These are phyloP conservation scores for Fragaria vesca DNA, from an alignment of 306 rosid genomes.

Conservation along the genomic window DNA sequence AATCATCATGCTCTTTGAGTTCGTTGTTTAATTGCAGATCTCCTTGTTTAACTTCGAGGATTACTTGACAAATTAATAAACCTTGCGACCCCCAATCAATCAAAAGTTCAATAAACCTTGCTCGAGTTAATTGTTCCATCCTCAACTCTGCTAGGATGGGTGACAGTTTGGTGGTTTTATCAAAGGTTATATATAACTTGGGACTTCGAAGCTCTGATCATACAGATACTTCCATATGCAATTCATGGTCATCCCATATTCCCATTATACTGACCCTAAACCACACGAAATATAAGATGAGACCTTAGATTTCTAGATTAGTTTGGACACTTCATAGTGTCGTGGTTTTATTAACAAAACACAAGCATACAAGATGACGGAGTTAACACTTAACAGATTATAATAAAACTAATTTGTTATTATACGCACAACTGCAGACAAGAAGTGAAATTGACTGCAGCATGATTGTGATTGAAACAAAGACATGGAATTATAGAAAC, in stretches of 20 bases:
- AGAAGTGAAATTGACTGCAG: neutral
- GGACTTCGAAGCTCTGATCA: neutral
- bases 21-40: neutral
- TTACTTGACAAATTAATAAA: too few relatives aligned
- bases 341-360: neutral
- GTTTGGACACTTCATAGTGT: neutral
- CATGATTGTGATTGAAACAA: slow-evolving; percentile 16
- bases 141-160: neutral
- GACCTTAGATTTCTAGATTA: neutral
- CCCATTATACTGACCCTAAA: neutral
- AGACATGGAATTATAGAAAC: neutral
- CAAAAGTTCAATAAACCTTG: neutral
- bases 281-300: neutral
- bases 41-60: too few relatives aligned
- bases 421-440: neutral
- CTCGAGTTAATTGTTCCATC: neutral
- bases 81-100: too few relatives aligned
- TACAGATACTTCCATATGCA: neutral
- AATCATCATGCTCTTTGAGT: neutral
- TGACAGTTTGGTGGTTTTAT: neutral
- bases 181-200: neutral
- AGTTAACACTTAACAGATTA: neutral
- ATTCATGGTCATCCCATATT: neutral
- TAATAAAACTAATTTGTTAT: neutral
- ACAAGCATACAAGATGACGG: neutral